Conservation (phyloP, 2,329 filamentous ascomycete genomes). For the Tolypocladium tropicale region DNA sequence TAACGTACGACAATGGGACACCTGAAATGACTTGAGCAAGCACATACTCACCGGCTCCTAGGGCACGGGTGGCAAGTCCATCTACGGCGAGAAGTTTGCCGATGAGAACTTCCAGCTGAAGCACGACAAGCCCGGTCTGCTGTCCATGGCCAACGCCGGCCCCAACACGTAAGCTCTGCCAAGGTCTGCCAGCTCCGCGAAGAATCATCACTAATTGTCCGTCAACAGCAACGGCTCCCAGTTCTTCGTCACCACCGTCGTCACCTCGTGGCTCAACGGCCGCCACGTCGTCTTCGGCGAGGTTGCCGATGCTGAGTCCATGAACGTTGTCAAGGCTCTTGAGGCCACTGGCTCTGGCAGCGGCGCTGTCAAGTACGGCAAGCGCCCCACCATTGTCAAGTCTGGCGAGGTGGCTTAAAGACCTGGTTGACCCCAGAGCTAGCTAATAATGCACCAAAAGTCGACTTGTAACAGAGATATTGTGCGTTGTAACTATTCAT, state of each 20-base stretch:
- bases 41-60: conserved; percentile 22
- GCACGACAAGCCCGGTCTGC: conserved; percentile 66
- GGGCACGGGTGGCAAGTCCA: conserved; percentile 87
- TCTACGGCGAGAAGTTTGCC: conserved; percentile 89
- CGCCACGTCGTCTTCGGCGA: conserved; percentile 81
- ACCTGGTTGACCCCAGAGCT: not conserved
- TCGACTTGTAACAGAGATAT: not conserved
- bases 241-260: conserved; percentile 94
- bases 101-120: conserved; percentile 82
- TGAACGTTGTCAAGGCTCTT: conserved; percentile 48
- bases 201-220: conserved; percentile 20
- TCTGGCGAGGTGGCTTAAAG: conserved; percentile 29
- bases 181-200: not conserved
- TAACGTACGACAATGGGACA: conserved; percentile 53
- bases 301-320: conserved; percentile 42
- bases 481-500: not conserved
- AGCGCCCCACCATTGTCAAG: conserved; percentile 48
- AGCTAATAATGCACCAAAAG: not conserved
- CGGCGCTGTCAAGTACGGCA: conserved; percentile 45
- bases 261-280: conserved; percentile 75
- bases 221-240: conserved; percentile 81
- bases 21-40: not conserved
- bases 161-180: conserved; percentile 65
- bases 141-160: conserved; percentile 94
- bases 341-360: conserved; percentile 48